These are phyloP conservation scores for Microstegium vimineum DNA, from an alignment of 176 grass and related monocot genomes.

Conservation along the genomic window DNA sequence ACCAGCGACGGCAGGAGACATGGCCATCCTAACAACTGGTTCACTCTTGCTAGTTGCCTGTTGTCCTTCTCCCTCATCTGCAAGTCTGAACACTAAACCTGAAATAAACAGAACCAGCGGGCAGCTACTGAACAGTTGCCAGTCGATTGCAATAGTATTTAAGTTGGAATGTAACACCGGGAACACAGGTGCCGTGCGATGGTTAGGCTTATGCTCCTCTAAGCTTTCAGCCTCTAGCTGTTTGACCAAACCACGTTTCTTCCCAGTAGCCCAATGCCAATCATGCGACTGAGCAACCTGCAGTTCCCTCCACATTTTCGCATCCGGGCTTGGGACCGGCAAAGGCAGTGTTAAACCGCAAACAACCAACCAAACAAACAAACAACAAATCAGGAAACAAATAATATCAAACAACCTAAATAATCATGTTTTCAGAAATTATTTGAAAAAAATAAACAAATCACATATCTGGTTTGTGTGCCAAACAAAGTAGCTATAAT, in stretches of 20 bases:
- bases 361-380: constrained; percentile 9
- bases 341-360: constrained; percentile 58
- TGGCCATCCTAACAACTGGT: neutral
- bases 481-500: neutral
- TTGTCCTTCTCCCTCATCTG: neutral
- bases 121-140: neutral
- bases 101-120: neutral
- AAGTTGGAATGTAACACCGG: neutral
- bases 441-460: neutral
- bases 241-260: neutral
- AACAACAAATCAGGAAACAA: neutral
- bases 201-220: too few relatives aligned
- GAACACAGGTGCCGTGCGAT: neutral
- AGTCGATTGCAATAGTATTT: neutral
- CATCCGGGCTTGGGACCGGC: constrained; percentile 68
- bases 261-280: neutral
- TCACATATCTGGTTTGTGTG: neutral
- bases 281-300: neutral
- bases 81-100: neutral
- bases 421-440: neutral
- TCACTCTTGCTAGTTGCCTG: neutral
- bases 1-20: neutral
- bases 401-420: neutral
- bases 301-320: constrained; percentile 58
- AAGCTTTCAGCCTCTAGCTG: neutral